Conservation (phyloP, 768 basidiomycete species). For the Calocera cornea region DNA sequence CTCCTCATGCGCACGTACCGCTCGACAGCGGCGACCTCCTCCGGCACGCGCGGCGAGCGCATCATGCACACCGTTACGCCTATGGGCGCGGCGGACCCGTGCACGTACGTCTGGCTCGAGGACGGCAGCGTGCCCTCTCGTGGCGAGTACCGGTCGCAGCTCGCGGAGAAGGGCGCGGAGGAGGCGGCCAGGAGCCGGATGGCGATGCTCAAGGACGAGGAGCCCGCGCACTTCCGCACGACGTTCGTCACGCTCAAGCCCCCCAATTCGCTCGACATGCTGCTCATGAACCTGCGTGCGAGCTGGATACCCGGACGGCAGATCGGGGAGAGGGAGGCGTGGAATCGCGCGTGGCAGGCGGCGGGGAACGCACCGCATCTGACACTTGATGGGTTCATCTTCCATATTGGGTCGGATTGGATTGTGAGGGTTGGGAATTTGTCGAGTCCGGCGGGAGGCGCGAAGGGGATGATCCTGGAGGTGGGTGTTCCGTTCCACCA, state of each 20-base stretch:
- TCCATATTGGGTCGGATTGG: conserved; percentile 69
- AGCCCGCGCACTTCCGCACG: conserved; percentile 49
- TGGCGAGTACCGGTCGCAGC: background rate
- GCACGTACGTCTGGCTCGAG: conserved; percentile 3
- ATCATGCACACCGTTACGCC: conserved; percentile 1
- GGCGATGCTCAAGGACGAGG: conserved; percentile 13
- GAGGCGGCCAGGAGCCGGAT: conserved; percentile 6
- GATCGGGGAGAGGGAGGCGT: conserved; percentile 28
- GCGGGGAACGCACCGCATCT: conserved; percentile 36
- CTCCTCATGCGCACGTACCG: conserved; percentile 61
- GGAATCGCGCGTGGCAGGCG: background rate
- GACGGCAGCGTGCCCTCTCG: background rate
- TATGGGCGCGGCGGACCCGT: background rate
- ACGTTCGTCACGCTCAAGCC: conserved; percentile 66
- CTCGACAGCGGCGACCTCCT: conserved; percentile 38
- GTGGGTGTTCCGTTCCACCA: conserved; percentile 26
- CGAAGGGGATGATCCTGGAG: conserved; percentile 76
- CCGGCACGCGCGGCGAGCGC: background rate
- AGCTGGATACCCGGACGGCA: conserved; percentile 62
- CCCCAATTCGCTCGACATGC: conserved; percentile 59
- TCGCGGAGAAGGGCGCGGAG: background rate
- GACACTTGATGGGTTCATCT: conserved; percentile 60
- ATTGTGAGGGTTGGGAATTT: conserved; percentile 69
- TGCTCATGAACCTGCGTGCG: conserved; percentile 58
- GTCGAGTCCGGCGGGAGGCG: conserved; percentile 49